Percentiles rank a stretch among this genome's conserved stretches.
These are phyloP conservation scores for Periconia sp. DNA, from an alignment of 2,329 filamentous ascomycete species.

Conservation along the genomic window DNA sequence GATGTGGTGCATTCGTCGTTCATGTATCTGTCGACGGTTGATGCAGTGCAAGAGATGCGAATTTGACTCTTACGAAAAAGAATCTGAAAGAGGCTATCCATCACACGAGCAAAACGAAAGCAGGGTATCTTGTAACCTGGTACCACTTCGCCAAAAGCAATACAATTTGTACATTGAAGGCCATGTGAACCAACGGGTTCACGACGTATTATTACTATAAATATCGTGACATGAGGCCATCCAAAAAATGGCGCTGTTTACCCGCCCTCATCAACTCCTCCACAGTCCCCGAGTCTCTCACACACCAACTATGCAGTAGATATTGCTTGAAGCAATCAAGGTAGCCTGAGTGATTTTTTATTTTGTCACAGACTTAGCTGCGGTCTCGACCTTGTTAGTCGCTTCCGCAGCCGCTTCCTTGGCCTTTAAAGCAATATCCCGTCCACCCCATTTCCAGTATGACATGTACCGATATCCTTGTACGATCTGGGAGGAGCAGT, in stretches of 20 bases:
- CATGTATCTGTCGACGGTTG: too few relatives aligned
- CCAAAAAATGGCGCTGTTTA: background rate
- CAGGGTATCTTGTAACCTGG: too few relatives aligned
- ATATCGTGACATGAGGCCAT: background rate
- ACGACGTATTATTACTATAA: background rate
- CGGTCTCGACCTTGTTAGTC: conserved; percentile 16
- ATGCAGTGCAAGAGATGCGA: too few relatives aligned
- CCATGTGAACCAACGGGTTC: background rate
- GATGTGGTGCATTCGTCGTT: too few relatives aligned
- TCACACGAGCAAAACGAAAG: too few relatives aligned
- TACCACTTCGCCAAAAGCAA: background rate
- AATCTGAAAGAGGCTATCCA: background rate
- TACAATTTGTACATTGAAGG: background rate
- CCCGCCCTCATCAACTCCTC: background rate
- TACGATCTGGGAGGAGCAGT: conserved; percentile 62
- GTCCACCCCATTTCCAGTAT: conserved; percentile 58
- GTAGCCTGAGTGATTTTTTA: background rate
- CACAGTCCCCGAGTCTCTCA: background rate
- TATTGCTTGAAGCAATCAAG: background rate
- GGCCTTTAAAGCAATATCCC: conserved; percentile 44
- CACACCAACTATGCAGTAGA: background rate
- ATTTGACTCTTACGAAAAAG: too few relatives aligned
- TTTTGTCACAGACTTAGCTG: conserved; percentile 6
- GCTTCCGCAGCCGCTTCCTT: conserved; percentile 39
- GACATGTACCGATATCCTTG: conserved; percentile 65